Base-by-base conservation (phyloP, 148 eudicot genomes). In the Chenopodium quinoa region DNA sequence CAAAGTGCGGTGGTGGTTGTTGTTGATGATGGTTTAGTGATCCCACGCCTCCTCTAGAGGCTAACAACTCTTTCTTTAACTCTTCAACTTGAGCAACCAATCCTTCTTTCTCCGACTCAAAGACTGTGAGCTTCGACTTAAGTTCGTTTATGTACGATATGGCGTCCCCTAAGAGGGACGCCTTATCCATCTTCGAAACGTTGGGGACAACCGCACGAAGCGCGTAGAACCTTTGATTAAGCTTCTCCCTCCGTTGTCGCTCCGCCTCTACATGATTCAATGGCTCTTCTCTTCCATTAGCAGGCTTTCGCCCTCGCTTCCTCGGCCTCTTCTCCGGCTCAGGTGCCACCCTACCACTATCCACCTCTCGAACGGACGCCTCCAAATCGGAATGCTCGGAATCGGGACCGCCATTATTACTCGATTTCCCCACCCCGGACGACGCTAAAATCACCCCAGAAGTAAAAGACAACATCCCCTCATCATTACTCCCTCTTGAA, bases 151-250 rank as follows among this genome's bases (percentile, higher is more conserved):
- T 96, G 83, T 90, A 96, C 0, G 97, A 83, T 13, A 93, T 92
- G 9, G 99, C 97, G 63, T 96, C 99, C 0, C 99, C 99, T 2
- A 96, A 79, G 0, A 96, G 89, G 0, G 99, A 96, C 4, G 99
- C 99, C 52, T 96, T 96, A 82, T 96, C 99, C 99, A 96, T 96
- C 52, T 96, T 96, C 0, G 99, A 96, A 17, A 96, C 99, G 44
- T 96, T 96, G 0, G 99, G 99, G 37, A 96, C 99, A 0, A 96
- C 98, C 0, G 98, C 99, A 52, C 99, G 64, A 0, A 96, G 80
- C 0, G 99, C 93, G 65, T 96, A 96, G 87, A 96, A 96, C 44
- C 85, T 89, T 79, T 96, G 99, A 80, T 96, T 96, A 8, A 96
- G 89, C 90, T 96, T 96, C 90, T 93, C 99, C 31, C 99, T 81